Evolutionary conservation across 75 land plant genomes (phyloP).

Genomic region (Sequoia sempervirens): DNA sequence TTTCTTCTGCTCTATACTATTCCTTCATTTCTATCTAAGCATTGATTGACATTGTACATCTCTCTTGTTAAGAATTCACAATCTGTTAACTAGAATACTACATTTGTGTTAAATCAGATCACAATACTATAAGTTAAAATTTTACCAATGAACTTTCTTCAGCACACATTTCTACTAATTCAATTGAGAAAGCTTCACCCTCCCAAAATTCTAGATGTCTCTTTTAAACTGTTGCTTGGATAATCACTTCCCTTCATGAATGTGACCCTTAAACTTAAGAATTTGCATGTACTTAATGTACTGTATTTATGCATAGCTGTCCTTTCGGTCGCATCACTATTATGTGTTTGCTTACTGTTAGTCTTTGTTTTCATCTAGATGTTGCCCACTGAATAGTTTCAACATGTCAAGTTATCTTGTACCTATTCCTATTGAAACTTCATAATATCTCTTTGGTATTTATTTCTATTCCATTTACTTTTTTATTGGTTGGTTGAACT

Average conservation of each 20-base stretch:
- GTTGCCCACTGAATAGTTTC: not conserved
- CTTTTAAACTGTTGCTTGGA: no score
- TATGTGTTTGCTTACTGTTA: not conserved
- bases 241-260: not conserved
- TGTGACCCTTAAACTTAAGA: not conserved
- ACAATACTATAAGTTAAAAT: no score
- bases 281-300: not conserved
- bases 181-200: no score
- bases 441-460: not conserved
- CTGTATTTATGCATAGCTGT: not conserved
- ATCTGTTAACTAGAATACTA: no score
- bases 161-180: no score
- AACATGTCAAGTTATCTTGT: not conserved
- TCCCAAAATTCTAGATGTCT: no score
- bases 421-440: not conserved
- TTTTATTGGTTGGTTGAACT: not conserved
- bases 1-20: no score
- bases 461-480: not conserved
- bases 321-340: not conserved
- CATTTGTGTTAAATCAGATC: no score
- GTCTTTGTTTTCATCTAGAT: not conserved
- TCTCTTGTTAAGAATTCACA: no score
- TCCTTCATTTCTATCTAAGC: no score
- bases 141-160: no score
- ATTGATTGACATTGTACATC: no score